These are phyloP conservation scores for Neurospora terricola DNA, from an alignment of 495 filamentous ascomycete genomes.

Conservation along the genomic window DNA sequence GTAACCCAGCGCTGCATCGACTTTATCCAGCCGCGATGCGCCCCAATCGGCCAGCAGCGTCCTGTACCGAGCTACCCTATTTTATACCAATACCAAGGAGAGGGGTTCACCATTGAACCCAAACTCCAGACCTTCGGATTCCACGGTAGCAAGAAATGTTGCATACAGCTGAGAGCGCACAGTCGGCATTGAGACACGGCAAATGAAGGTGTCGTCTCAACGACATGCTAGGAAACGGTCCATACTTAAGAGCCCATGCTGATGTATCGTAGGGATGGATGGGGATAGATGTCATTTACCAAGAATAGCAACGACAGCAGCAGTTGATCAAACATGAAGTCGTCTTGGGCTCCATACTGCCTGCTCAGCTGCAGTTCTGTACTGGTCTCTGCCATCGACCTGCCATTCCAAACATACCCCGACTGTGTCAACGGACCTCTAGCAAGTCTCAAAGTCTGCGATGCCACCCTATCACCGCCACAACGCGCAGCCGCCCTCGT, in stretches of 20 bases:
- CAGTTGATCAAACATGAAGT: background rate
- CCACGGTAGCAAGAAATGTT: background rate
- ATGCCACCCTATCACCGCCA: constrained; percentile 32
- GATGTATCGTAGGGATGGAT: background rate
- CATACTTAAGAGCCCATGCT: background rate
- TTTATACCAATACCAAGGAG: background rate
- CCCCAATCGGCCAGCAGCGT: background rate
- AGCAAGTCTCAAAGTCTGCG: constrained; percentile 34
- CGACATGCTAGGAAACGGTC: background rate
- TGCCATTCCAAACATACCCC: constrained; percentile 17
- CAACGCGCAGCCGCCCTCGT: constrained; percentile 36
- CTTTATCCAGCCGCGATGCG: background rate
- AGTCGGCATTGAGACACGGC: background rate
- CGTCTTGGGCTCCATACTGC: background rate
- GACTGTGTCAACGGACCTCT: constrained; percentile 27
- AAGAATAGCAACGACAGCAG: background rate
- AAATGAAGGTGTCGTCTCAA: background rate
- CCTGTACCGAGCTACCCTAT: background rate
- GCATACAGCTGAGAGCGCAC: background rate
- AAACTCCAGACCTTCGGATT: background rate
- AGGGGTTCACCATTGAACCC: background rate
- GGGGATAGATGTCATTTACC: no score
- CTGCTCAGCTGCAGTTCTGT: background rate
- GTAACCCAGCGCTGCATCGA: background rate
- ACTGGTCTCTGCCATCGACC: background rate